Evolutionary conservation across 2,329 filamentous ascomycete species (phyloP).

Genomic region (Aspergillus novofumigatus): DNA sequence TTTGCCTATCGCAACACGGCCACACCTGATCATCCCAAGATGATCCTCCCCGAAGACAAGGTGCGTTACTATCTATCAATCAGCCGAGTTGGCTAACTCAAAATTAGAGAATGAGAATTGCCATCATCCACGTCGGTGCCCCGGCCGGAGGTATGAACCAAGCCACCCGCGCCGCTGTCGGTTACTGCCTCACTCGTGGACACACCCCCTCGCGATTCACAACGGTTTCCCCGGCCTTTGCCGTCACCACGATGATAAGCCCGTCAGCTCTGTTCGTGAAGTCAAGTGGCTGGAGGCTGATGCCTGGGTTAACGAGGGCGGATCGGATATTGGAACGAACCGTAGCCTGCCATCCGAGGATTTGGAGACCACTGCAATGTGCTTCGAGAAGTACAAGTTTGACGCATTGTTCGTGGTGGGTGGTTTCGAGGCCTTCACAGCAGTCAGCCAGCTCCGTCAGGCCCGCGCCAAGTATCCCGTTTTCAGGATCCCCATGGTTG

Average conservation of each 20-base stretch:
- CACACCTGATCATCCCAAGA: constrained; percentile 67
- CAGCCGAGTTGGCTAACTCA: constrained; percentile 23
- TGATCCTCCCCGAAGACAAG: constrained; percentile 66
- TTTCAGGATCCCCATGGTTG: constrained; percentile 86
- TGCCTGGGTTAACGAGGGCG: constrained; percentile 91
- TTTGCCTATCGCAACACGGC: constrained; percentile 88
- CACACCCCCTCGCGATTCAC: constrained; percentile 87
- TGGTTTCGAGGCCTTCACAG: constrained; percentile 94
- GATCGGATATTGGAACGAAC: constrained; percentile 97
- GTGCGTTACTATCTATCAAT: constrained; percentile 41
- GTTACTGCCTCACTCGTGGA: constrained; percentile 87
- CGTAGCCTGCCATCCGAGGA: constrained; percentile 86
- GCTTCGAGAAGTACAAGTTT: constrained; percentile 82
- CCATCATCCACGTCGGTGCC: constrained; percentile 94
- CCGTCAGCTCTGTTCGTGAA: constrained; percentile 74
- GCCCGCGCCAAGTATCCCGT: constrained; percentile 73
- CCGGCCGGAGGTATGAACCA: constrained; percentile 98
- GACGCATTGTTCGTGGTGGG: constrained; percentile 89
- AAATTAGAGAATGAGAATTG: constrained; percentile 76
- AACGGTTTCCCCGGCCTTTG: constrained; percentile 95
- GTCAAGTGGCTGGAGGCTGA: constrained; percentile 94
- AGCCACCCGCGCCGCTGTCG: constrained; percentile 85
- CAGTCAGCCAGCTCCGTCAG: constrained; percentile 80
- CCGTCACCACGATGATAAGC: constrained; percentile 81
- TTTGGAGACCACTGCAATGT: constrained; percentile 73